A percentile compares a stretch with the other conserved stretches of the same genome.
Evolutionary conservation across 495 filamentous ascomycete genomes (phyloP).

Genomic region (Daldinia vernicosa): DNA sequence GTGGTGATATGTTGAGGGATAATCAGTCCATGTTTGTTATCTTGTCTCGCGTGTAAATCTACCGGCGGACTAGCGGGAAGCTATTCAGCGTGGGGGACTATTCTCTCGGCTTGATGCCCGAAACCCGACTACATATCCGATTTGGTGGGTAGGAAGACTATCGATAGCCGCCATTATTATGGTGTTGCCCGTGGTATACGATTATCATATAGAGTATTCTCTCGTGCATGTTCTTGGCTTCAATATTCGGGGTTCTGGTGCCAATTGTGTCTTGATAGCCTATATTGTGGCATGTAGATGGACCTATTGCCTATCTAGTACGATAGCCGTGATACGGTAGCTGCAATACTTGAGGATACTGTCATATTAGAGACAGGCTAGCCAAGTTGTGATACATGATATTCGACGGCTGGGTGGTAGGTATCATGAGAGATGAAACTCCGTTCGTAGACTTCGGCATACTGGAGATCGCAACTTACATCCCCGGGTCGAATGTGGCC

Average conservation of each 20-base stretch:
- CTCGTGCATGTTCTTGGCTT: neutral
- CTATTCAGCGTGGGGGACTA: constrained; percentile 4
- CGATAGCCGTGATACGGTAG: neutral
- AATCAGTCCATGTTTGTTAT: neutral
- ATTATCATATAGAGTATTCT: neutral
- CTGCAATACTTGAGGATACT: neutral
- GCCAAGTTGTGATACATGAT: neutral
- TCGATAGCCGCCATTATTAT: neutral
- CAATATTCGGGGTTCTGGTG: neutral
- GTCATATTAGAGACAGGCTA: neutral
- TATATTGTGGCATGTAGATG: neutral
- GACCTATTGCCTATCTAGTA: neutral
- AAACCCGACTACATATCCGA: neutral
- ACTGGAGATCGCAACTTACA: neutral
- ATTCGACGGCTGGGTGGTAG: neutral
- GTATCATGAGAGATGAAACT: neutral
- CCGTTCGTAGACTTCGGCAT: neutral
- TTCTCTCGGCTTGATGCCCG: neutral
- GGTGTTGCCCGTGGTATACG: neutral
- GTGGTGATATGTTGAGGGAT: neutral
- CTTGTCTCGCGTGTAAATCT: neutral
- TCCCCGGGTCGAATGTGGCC: neutral
- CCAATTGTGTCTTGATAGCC: neutral
- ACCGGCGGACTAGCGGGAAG: neutral
- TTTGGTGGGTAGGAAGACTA: neutral